Evolutionary conservation across 768 basidiomycete species (phyloP), one percentile per base, ranked within the genome.

Genomic region (Phanerodontia chrysosporium): DNA sequence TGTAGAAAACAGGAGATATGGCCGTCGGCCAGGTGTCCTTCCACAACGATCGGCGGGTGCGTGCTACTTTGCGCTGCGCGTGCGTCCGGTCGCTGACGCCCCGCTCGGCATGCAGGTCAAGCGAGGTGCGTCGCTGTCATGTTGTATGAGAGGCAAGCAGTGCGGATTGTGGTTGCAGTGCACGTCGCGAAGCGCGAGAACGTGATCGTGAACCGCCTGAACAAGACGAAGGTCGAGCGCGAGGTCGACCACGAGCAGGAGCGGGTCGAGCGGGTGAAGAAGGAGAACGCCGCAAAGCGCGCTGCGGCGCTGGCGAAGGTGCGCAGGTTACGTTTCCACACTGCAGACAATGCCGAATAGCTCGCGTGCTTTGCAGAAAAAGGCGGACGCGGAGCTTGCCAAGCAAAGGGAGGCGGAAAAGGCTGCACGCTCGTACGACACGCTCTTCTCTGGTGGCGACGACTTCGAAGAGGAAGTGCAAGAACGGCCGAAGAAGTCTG

Each of bases 1-100:
- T 16, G 10, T 67, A 95, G 92, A 99, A 99, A 92, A 88, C 90
- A 7, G 96, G 96, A 2, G 94, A 96, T 69, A 98, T 97, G 94
- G 95, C 92, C 2, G 87, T 96, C 2, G 97, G 97, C 0, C 90
- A 95, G 67, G 97, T 99, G 0, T 90, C 93, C 0, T 98, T 99
- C 71, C 91, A 98, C 64, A 90, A 78, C 58, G 93, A 97, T 67
- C 94, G 96, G 69, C 80, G 79, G 74, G 93, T 93, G 62, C 39
- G 79, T 45, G 28, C 24, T 18, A 32, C 51, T 57, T 8, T 45
- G 36, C 21, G n/a, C n/a, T n/a, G n/a, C n/a, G n/a, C n/a, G n/a
- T n/a, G n/a, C n/a, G n/a, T n/a, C n/a, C n/a, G n/a, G n/a, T n/a
- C n/a, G n/a, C n/a, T n/a, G n/a, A n/a, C n/a, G n/a, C n/a, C n/a